These are phyloP conservation scores for Epichloe aotearoae DNA, from an alignment of 2,329 filamentous ascomycete species.

Conservation along the genomic window DNA sequence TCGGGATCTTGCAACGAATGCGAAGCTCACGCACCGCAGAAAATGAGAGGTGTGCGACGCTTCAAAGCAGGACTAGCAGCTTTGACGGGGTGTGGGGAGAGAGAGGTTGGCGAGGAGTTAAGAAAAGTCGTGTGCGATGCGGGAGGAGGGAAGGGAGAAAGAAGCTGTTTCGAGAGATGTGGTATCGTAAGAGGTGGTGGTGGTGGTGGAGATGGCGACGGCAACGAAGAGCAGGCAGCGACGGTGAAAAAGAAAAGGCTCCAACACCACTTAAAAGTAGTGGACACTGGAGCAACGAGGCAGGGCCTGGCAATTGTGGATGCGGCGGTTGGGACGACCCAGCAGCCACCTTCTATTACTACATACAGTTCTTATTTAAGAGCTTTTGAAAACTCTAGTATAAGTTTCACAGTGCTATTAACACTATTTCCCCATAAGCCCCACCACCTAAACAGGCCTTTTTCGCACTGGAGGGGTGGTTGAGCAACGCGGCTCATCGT, in stretches of 20 bases:
- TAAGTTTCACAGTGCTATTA: too few species aligned
- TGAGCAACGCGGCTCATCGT: too few species aligned
- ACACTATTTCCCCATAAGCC: too few species aligned
- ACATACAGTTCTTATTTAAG: too few species aligned
- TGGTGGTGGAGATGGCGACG: background rate
- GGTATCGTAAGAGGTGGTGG: conserved; percentile 1
- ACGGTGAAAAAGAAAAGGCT: background rate
- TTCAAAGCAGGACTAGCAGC: conserved; percentile 6
- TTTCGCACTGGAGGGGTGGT: too few species aligned
- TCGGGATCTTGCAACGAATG: conserved; percentile 8
- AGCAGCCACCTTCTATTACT: background rate
- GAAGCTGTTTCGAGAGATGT: conserved; percentile 2
- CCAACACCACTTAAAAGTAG: background rate
- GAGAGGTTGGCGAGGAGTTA: background rate
- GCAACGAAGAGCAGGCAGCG: background rate
- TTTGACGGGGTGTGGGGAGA: background rate
- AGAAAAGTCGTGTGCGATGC: conserved; percentile 4
- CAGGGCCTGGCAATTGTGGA: background rate
- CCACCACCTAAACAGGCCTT: too few species aligned
- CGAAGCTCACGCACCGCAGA: conserved; percentile 15
- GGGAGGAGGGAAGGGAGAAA: conserved; percentile 3
- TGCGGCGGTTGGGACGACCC: background rate
- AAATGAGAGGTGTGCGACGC: conserved; percentile 12
- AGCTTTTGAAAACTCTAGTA: too few species aligned
- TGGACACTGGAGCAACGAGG: background rate